Evolutionary conservation across 805 yeast species (phyloP).

Genomic region (Cyberlindnera mrakii): DNA sequence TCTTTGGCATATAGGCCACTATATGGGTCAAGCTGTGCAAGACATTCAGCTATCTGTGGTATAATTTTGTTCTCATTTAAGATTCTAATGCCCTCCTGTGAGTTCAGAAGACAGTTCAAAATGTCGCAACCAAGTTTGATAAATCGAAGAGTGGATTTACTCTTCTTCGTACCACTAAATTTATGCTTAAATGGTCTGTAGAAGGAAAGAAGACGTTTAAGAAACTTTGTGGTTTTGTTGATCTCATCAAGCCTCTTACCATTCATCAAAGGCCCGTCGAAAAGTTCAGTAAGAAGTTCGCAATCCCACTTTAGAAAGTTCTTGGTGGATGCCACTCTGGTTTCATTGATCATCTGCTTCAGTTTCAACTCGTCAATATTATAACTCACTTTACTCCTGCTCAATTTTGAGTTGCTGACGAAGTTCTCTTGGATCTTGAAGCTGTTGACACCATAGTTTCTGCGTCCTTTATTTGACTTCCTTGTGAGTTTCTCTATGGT

Average conservation of each 20-base stretch:
- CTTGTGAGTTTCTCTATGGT: constrained; percentile 42
- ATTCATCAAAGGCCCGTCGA: constrained; percentile 76
- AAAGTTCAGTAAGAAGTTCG: constrained; percentile 62
- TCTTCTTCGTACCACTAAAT: constrained; percentile 49
- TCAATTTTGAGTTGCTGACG: constrained; percentile 17
- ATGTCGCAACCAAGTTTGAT: constrained; percentile 72
- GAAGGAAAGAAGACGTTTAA: constrained; percentile 79
- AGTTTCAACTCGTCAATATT: constrained; percentile 56
- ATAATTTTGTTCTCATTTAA: constrained; percentile 68
- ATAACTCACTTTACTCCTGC: constrained; percentile 6
- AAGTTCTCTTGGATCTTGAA: constrained; percentile 21
- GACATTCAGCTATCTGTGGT: constrained; percentile 83
- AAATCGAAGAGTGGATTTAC: constrained; percentile 48
- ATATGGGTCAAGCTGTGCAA: constrained; percentile 77
- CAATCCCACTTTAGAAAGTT: constrained; percentile 86
- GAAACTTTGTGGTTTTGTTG: constrained; percentile 71
- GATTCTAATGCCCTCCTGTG: constrained; percentile 60
- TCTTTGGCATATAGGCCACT: constrained; percentile 70
- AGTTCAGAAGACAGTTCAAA: constrained; percentile 55
- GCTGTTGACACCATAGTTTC: constrained; percentile 28
- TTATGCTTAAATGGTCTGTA: constrained; percentile 88
- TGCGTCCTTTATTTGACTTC: constrained; percentile 32
- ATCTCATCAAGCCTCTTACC: constrained; percentile 73
- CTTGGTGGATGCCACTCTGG: constrained; percentile 72
- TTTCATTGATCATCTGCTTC: constrained; percentile 56